Conservation (phyloP, 169 alveolate species). For the Plasmodium ovale region DNA sequence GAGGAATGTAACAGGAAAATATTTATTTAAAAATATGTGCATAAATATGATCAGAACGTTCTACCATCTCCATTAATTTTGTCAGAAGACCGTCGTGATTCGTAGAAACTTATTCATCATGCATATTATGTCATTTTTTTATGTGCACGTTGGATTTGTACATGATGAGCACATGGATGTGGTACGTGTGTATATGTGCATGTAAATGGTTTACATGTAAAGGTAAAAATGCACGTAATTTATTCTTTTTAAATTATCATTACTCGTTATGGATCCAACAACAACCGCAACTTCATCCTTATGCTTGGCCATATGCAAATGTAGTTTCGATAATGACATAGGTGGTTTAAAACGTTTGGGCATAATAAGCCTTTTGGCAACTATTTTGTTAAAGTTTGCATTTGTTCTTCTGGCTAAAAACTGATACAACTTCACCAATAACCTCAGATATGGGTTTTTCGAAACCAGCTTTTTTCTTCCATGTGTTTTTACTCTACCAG, state of each 20-base stretch:
- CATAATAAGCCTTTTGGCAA: conserved; percentile 93
- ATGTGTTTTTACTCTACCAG: conserved; percentile 92
- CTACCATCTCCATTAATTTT: conserved; percentile 85
- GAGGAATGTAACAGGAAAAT: neutral
- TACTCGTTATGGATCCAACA: conserved; percentile 97
- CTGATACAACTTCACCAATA: conserved; percentile 89
- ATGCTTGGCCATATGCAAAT: conserved; percentile 91
- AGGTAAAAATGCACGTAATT: too few species aligned
- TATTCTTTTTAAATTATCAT: neutral
- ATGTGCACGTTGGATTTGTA: too few species aligned
- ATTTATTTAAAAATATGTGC: conserved; percentile 4
- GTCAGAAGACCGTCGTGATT: conserved; percentile 92
- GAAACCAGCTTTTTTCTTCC: conserved; percentile 92
- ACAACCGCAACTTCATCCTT: conserved; percentile 95
- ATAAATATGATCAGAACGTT: conserved; percentile 70
- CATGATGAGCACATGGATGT: neutral
- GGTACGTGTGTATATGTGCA: neutral
- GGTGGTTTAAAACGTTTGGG: conserved; percentile 95
- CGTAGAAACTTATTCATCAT: conserved; percentile 85
- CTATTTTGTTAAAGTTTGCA: conserved; percentile 93
- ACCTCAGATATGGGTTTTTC: conserved; percentile 92
- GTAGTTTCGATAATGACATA: conserved; percentile 93
- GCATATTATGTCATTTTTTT: conserved; percentile 72
- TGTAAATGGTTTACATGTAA: neutral
- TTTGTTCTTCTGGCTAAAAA: conserved; percentile 96